Evolutionary conservation across 441 rosid species (phyloP).

Genomic region (Croton setiger): DNA sequence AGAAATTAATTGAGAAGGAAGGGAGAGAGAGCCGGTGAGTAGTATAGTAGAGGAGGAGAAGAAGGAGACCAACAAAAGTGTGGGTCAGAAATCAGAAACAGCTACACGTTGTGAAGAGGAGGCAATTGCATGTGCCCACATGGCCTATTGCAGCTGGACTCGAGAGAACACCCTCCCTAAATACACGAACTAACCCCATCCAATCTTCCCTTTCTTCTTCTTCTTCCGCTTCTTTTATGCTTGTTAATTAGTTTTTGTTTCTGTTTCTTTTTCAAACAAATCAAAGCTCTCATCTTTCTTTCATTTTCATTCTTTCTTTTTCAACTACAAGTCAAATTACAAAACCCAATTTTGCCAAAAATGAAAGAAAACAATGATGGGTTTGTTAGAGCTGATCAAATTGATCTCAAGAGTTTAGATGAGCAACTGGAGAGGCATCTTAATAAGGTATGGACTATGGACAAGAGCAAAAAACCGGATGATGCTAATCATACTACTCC

Average conservation of each 20-base stretch:
- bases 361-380: constrained; percentile 79
- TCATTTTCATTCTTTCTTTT: too few relatives aligned
- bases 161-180: neutral
- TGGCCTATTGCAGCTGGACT: constrained; percentile 31
- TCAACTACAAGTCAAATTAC: too few relatives aligned
- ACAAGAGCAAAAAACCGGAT: constrained; percentile 49
- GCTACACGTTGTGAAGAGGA: constrained; percentile 26
- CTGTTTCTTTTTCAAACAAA: neutral
- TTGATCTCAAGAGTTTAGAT: constrained; percentile 90
- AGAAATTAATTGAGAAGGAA: neutral
- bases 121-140: constrained; percentile 74
- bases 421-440: constrained; percentile 88
- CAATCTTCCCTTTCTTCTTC: neutral
- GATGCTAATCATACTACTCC: constrained; percentile 17
- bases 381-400: constrained; percentile 91
- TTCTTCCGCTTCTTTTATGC: neutral
- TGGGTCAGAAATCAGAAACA: constrained; percentile 18
- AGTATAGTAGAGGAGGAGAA: neutral
- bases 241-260: neutral
- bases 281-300: neutral
- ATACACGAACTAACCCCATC: neutral
- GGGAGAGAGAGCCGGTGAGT: neutral
- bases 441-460: constrained; percentile 60
- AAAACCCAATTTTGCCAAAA: neutral
- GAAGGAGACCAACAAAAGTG: neutral